Base-by-base conservation (phyloP, 768 basidiomycete species). In the Phylloporus sp. region DNA sequence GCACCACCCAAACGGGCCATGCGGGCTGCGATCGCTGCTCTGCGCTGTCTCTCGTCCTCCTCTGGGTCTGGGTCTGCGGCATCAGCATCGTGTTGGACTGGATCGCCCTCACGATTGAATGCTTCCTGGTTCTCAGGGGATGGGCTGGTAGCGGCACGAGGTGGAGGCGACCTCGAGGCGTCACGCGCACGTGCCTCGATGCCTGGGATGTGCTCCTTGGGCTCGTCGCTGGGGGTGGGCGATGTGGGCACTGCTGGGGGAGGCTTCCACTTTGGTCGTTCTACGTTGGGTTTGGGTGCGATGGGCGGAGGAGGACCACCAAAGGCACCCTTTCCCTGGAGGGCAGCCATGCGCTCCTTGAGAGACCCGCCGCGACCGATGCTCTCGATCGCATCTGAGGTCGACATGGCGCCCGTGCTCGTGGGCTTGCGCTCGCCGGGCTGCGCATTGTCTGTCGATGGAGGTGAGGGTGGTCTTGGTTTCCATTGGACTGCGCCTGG, bases 1-100 rank as follows among this genome's bases (percentile, higher is more conserved):
- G 90, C 81, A 43, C 92, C 95, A 26, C 95, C 95, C 16, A 97
- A 77, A 53, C 87, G 86, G 36, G 92, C 93, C 91, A 98, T 92
- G 41, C 93, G 80, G 22, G 92, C 92, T 28, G 93, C 91, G 62
- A 97, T 85, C 11, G 89, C 85, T 5, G 91, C 88, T 38, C 94
- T 81, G 41, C 87, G 80, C 62, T 89, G 85, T 48, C 85, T 75
- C 59, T 89, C 87, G 57, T 88, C 85, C 20, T 73, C 71, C 61
- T 85, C 84, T 1, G 80, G 77, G 60, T 83, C 83, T 23, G 57
- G 56, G 44, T 71, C 70, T 1, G 54, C 65, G 32, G 58, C 46
- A 47, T 54, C 60, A 23, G 46, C 59, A 20, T 64, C 59, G 13
- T 54, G 45, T 50, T 67, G 60, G 12, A 50, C 57, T 24, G 48